Percentiles rank a stretch among this genome's conserved stretches.
phyloP scores from a whole-genome alignment of 2,329 filamentous ascomycete species.

The Cladophialophora exuberans region DNA sequence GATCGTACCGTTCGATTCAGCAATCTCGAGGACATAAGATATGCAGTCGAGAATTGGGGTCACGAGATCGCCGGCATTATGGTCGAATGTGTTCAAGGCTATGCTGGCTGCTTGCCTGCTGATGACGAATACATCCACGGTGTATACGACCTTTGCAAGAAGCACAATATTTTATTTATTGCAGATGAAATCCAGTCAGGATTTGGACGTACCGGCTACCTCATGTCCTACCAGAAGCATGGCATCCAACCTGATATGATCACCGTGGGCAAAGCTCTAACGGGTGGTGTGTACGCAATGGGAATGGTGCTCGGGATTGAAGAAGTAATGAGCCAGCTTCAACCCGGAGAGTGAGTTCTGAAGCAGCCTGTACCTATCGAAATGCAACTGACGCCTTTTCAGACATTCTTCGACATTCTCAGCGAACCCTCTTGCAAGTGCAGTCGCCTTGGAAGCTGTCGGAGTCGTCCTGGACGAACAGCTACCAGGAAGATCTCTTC shows the following conservation, averaged over 20 bases:
- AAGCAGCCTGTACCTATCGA: too few species aligned
- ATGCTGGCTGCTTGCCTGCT: background rate
- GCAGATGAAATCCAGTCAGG: constrained; percentile 93
- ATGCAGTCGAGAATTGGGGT: background rate
- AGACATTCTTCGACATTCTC: constrained; percentile 9
- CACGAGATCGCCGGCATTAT: constrained; percentile 4
- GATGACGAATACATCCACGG: background rate
- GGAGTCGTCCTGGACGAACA: constrained; percentile 7
- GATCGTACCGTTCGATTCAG: background rate
- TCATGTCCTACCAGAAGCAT: constrained; percentile 97
- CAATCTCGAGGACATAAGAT: background rate
- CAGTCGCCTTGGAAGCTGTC: constrained; percentile 1
- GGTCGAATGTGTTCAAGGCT: constrained; percentile 11
- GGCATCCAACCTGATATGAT: constrained; percentile 84
- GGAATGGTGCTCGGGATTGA: constrained; percentile 2
- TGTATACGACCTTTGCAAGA: background rate
- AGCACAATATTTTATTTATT: constrained; percentile 58
- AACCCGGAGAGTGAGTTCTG: background rate
- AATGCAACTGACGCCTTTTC: too few species aligned
- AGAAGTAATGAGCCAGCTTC: constrained; percentile 5
- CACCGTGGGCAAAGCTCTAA: constrained; percentile 60
- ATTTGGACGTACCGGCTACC: constrained; percentile 85
- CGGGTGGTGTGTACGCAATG: constrained; percentile 14
- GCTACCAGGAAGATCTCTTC: background rate
- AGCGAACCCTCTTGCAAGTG: constrained; percentile 5